Base-by-base conservation (phyloP, 2,329 filamentous ascomycete genomes). In the Pestalotiopsis sp. region DNA sequence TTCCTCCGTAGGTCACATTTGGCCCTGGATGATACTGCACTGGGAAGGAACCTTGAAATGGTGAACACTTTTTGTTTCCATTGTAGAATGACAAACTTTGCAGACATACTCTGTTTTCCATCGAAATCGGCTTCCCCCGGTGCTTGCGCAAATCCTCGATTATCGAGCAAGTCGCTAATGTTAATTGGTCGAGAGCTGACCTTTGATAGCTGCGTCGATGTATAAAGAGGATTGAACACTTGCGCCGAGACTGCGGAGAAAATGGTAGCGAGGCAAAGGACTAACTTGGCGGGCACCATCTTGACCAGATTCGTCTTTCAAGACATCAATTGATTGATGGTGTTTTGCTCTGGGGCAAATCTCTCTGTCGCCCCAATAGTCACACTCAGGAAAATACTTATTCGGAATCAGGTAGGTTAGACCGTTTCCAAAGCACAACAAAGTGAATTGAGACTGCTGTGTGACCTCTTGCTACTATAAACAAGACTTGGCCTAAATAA, bases 41-140 rank as follows among this genome's bases (percentile, higher is more conserved):
- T 14, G 72, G 72, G 25, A 69, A 73, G 3, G 62, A 66, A 17
- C 62, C 65, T 67, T 36, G 4, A 60, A 12, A 12, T 45, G n/a
- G 45, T 61, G 31, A 31, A 64, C 13, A 14, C 13, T 11, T 20
- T 57, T 58, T 2, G 13, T 25, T 14, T 13, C 6, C 41, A 36
- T 25, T 13, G 14, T 66, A n/a, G 7, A 56, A 17, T 23, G 38
- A 14, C 13, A 23, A 27, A 12, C 59, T 36, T 36, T 36, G 31
- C 31, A 36, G 31, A 41, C 14, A 12, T 39, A 57, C 59, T 64
- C 56, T 20, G 70, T n/a, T 45, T 61, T 20, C 70, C 69, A 58
- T 74, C 72, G 13, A 74, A 71, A 63, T 73, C 66, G 4, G 70
- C 72, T n/a, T 74, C 72, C 13, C 66, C 67, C 12, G 71, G 71